Conservation (phyloP, 176 grass and related monocot genomes). For the Triticum monococcum region DNA sequence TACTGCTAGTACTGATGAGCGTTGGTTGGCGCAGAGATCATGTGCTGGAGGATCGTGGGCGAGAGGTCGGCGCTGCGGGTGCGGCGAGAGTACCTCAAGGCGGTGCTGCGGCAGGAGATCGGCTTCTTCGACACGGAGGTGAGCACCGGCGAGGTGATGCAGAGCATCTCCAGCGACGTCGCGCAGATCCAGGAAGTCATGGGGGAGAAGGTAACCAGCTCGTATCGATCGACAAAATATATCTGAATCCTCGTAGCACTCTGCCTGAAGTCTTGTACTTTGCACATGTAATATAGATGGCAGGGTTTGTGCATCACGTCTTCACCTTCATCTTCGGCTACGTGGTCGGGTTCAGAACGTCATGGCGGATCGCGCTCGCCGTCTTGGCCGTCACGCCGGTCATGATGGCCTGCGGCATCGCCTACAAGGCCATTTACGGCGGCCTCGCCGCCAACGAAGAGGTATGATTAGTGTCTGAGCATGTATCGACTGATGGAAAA, state of each 20-base stretch:
- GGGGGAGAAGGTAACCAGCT: constrained; percentile 53
- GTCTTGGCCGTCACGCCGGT: constrained; percentile 54
- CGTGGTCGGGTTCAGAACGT: constrained; percentile 54
- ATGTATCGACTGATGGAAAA: not conserved
- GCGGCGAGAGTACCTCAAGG: constrained; percentile 54
- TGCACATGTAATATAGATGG: constrained; percentile 27
- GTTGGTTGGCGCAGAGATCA: constrained; percentile 51
- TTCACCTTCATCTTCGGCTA: constrained; percentile 75
- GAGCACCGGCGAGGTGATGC: constrained; percentile 72
- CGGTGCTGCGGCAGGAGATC: constrained; percentile 65
- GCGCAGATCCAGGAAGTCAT: constrained; percentile 67
- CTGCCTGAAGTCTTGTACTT: no score
- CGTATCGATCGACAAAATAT: no score
- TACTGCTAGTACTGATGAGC: not conserved
- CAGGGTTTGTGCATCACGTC: constrained; percentile 59
- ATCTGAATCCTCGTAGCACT: no score
- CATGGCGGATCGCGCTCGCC: constrained; percentile 59
- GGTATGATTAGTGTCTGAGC: constrained; percentile 14
- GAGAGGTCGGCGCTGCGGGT: constrained; percentile 55
- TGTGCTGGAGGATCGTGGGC: constrained; percentile 62
- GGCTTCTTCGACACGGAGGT: constrained; percentile 74
- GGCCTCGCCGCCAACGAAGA: constrained; percentile 69
- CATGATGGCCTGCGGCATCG: constrained; percentile 62
- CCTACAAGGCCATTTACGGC: constrained; percentile 61
- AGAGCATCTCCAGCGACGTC: constrained; percentile 66